These are phyloP conservation scores for Leersia perrieri DNA, from an alignment of 176 grass and related monocot genomes.

Conservation along the genomic window DNA sequence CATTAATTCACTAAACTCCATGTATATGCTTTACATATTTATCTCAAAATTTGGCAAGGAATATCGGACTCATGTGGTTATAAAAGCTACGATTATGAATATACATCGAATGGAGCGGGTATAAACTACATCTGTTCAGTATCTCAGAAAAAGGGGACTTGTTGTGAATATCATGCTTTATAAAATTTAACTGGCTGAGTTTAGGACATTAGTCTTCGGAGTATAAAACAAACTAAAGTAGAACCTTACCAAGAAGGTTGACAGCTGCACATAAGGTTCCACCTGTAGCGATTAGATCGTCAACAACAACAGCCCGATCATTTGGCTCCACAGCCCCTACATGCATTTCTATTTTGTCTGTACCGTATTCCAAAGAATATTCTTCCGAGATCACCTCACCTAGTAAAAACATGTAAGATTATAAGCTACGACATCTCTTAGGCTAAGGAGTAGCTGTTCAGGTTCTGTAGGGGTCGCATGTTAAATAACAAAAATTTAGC, in stretches of 20 bases:
- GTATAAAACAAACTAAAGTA: neutral
- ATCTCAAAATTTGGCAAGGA: neutral
- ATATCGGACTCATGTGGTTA: neutral
- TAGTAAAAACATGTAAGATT: conserved; percentile 37
- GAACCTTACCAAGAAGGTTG: conserved; percentile 67
- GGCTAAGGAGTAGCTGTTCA: neutral
- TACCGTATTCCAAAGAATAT: conserved; percentile 90
- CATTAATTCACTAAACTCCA: neutral
- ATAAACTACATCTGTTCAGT: neutral
- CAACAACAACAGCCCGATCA: conserved; percentile 63
- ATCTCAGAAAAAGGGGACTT: conserved; percentile 6
- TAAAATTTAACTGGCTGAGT: neutral
- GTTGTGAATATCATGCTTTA: neutral
- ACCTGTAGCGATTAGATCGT: conserved; percentile 94
- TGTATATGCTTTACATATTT: neutral
- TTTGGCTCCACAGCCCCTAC: conserved; percentile 79
- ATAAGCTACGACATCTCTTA: conserved; percentile 27
- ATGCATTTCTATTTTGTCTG: conserved; percentile 94
- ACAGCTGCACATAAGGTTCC: conserved; percentile 81
- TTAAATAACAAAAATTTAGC: neutral
- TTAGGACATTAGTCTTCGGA: neutral
- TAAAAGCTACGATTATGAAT: neutral
- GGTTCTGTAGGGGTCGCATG: neutral
- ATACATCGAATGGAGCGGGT: neutral
- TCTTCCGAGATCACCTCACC: conserved; percentile 92